These are phyloP conservation scores for Aspergillus chevalieri DNA, from an alignment of 2,329 filamentous ascomycete genomes.

Conservation along the genomic window DNA sequence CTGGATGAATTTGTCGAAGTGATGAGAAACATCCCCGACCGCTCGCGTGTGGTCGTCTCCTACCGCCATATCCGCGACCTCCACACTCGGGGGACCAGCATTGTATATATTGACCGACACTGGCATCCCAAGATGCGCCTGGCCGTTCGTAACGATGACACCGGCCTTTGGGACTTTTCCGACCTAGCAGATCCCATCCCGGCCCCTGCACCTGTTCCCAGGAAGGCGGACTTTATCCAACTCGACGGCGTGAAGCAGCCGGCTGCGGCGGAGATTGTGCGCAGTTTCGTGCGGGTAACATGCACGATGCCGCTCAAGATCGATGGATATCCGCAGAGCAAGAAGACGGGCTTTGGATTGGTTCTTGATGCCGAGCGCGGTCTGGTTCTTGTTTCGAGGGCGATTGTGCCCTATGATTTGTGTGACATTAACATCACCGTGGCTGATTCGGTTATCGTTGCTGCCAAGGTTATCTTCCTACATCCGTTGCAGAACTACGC, in stretches of 20 bases:
- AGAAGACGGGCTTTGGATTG: constrained; percentile 90
- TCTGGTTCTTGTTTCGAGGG: constrained; percentile 85
- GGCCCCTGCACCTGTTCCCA: constrained; percentile 62
- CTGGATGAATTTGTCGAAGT: constrained; percentile 85
- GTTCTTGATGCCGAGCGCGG: constrained; percentile 98
- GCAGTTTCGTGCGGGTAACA: constrained; percentile 88
- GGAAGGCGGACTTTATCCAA: constrained; percentile 84
- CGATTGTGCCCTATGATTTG: constrained; percentile 91
- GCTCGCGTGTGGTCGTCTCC: constrained; percentile 79
- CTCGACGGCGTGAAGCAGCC: constrained; percentile 82
- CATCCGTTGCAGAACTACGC: constrained; percentile 96
- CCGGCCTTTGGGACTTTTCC: constrained; percentile 90
- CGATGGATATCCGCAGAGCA: constrained; percentile 92
- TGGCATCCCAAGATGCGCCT: constrained; percentile 95
- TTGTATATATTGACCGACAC: constrained; percentile 88
- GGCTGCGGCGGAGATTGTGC: constrained; percentile 85
- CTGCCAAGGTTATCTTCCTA: constrained; percentile 90
- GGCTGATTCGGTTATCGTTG: constrained; percentile 90
- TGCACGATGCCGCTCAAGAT: constrained; percentile 93
- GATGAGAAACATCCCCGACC: constrained; percentile 76
- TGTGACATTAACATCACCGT: constrained; percentile 96
- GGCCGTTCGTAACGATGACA: constrained; percentile 80
- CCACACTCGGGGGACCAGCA: constrained; percentile 87
- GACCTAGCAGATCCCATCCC: constrained; percentile 78
- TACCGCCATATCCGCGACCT: constrained; percentile 94